Conservation (phyloP, 2,329 filamentous ascomycete genomes). For the Fusarium keratoplasticum region DNA sequence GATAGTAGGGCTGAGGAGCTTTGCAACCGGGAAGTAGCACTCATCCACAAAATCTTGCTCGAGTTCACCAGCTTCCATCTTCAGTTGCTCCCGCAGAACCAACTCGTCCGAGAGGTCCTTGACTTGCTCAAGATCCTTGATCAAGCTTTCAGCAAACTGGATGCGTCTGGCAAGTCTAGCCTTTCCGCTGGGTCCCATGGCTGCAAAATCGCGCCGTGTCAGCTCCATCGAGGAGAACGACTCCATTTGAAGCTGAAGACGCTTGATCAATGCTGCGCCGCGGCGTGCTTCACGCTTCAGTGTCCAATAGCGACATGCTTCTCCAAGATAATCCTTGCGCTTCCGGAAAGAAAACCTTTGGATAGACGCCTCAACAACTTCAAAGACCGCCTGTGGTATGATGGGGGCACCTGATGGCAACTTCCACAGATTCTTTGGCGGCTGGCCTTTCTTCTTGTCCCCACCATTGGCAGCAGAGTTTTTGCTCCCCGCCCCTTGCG, state of each 20-base stretch:
- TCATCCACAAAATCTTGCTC: constrained; percentile 85
- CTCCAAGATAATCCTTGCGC: constrained; percentile 90
- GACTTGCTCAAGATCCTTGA: constrained; percentile 82
- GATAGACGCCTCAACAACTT: constrained; percentile 85
- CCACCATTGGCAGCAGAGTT: constrained; percentile 80
- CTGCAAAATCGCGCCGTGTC: constrained; percentile 93
- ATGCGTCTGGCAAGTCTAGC: constrained; percentile 83
- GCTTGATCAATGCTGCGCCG: constrained; percentile 91
- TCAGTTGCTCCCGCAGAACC: constrained; percentile 80
- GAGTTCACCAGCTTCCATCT: constrained; percentile 80
- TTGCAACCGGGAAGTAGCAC: constrained; percentile 90
- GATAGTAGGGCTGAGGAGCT: constrained; percentile 80
- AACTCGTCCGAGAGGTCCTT: constrained; percentile 76
- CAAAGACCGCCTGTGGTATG: constrained; percentile 88
- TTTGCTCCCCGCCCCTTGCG: constrained; percentile 86
- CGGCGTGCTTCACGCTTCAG: constrained; percentile 92
- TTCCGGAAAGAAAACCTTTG: constrained; percentile 83
- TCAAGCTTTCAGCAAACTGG: constrained; percentile 83
- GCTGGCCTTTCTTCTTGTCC: constrained; percentile 75
- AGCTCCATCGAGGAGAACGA: constrained; percentile 98
- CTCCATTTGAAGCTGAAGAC: constrained; percentile 93
- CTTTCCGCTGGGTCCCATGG: constrained; percentile 88
- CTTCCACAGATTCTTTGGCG: constrained; percentile 74
- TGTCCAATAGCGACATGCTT: constrained; percentile 98
- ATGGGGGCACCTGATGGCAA: constrained; percentile 94